Evolutionary conservation across 768 basidiomycete genomes (phyloP).

Genomic region (Pleurotus citrinopileatus): DNA sequence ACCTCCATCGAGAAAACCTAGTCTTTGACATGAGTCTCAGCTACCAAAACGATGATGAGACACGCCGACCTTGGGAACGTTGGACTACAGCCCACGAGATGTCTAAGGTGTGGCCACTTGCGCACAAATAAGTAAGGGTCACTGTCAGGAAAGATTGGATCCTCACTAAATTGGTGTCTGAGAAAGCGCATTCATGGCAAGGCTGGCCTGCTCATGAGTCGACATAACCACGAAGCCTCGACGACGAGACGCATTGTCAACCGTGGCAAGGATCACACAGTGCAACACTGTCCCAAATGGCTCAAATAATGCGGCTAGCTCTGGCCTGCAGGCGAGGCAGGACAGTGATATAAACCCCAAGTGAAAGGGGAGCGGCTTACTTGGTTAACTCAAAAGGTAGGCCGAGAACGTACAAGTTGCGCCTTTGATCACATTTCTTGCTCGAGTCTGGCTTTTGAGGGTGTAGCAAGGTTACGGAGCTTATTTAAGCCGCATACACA

Average conservation of each 20-base stretch:
- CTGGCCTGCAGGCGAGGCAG: slow-evolving; percentile 31
- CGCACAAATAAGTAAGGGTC: slow-evolving; percentile 10
- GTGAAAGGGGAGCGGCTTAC: slow-evolving; percentile 33
- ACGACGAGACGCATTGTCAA: slow-evolving; percentile 79
- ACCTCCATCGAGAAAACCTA: slow-evolving; percentile 80
- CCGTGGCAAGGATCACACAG: slow-evolving; percentile 79
- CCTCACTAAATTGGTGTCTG: slow-evolving; percentile 68
- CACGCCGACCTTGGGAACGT: slow-evolving; percentile 67
- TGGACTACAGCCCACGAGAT: slow-evolving; percentile 89
- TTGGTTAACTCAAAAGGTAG: slow-evolving; percentile 80
- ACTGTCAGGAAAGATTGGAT: background rate
- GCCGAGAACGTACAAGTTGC: slow-evolving; percentile 84
- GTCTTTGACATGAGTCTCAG: background rate
- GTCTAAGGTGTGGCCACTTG: slow-evolving; percentile 72
- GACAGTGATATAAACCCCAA: background rate
- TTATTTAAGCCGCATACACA: background rate
- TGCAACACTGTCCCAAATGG: slow-evolving; percentile 68
- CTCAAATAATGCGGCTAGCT: slow-evolving; percentile 61
- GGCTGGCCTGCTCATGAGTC: slow-evolving; percentile 64
- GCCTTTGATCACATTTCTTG: slow-evolving; percentile 48
- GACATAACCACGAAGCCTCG: slow-evolving; percentile 86
- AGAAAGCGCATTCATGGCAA: slow-evolving; percentile 64
- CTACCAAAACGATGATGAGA: background rate
- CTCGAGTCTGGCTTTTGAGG: slow-evolving; percentile 19
- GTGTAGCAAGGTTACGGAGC: background rate